These are phyloP conservation scores for Truncatella angustata DNA, from an alignment of 2,329 filamentous ascomycete species.

Conservation along the genomic window DNA sequence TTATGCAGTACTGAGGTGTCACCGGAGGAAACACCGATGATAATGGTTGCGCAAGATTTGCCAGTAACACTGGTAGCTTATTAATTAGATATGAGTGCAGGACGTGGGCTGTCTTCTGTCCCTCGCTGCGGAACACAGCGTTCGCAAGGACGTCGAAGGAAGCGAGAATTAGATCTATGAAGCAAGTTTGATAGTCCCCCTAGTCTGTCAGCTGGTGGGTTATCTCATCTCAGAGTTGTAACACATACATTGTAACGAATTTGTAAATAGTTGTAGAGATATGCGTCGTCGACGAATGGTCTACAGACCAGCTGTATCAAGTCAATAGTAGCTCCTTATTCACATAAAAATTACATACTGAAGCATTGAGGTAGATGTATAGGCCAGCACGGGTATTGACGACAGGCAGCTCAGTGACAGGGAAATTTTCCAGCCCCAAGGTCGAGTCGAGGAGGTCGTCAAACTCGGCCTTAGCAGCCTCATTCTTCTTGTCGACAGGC, in stretches of 20 bases:
- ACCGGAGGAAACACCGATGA: constrained; percentile 64
- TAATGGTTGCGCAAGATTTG: constrained; percentile 54
- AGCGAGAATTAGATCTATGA: constrained; percentile 80
- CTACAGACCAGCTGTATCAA: constrained; percentile 68
- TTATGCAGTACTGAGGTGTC: constrained; percentile 67
- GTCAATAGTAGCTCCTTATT: neutral
- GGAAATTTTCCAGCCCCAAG: constrained; percentile 54
- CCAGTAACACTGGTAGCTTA: constrained; percentile 56
- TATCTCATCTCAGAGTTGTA: neutral
- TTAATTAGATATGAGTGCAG: constrained; percentile 84
- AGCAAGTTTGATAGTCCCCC: constrained; percentile 74
- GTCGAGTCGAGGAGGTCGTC: constrained; percentile 58
- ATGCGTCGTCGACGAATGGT: constrained; percentile 78
- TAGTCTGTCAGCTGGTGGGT: constrained; percentile 35
- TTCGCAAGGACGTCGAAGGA: constrained; percentile 90
- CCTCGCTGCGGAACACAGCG: constrained; percentile 68
- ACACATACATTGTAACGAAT: constrained; percentile 75
- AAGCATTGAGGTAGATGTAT: constrained; percentile 81
- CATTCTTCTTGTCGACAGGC: constrained; percentile 51
- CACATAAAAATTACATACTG: constrained; percentile 59
- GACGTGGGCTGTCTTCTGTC: constrained; percentile 61
- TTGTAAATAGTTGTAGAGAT: constrained; percentile 76
- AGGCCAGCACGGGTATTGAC: constrained; percentile 77
- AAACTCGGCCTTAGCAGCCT: constrained; percentile 48
- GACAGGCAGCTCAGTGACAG: constrained; percentile 63